These are phyloP conservation scores for Paracoccidioides brasiliensis DNA, from an alignment of 2,329 filamentous ascomycete species.

Conservation along the genomic window DNA sequence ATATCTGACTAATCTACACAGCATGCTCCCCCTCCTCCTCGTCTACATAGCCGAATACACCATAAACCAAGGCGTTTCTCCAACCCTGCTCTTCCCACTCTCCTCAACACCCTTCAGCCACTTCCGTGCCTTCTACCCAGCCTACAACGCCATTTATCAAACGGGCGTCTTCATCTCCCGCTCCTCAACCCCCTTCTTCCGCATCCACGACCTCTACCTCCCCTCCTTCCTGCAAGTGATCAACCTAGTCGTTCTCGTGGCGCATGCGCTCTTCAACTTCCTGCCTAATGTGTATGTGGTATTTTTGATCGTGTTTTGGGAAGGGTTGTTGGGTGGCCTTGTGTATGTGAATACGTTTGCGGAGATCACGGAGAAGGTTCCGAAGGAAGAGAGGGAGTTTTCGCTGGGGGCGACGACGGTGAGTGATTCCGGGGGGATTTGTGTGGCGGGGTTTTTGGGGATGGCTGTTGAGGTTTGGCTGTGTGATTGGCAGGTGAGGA, in stretches of 20 bases:
- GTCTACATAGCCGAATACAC: constrained; percentile 96
- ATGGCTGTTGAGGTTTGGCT: constrained; percentile 71
- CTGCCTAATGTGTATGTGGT: constrained; percentile 78
- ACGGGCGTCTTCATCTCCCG: constrained; percentile 88
- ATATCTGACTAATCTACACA: constrained; percentile 20
- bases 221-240: constrained; percentile 69
- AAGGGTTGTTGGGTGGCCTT: constrained; percentile 75
- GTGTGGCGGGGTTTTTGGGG: constrained; percentile 69
- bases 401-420: constrained; percentile 81
- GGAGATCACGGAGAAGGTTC: constrained; percentile 76
- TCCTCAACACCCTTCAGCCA: constrained; percentile 61
- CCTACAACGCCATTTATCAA: constrained; percentile 91
- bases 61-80: constrained; percentile 88
- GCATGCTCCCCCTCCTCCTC: constrained; percentile 79
- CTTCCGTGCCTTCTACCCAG: constrained; percentile 82
- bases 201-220: constrained; percentile 66
- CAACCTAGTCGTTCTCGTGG: constrained; percentile 60
- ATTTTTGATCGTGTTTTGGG: constrained; percentile 81
- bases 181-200: constrained; percentile 76
- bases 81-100: constrained; percentile 79
- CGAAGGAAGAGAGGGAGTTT: constrained; percentile 70
- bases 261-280: constrained; percentile 68
- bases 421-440: constrained; percentile 84
- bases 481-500: constrained; percentile 72
- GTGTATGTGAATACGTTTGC: constrained; percentile 97